Percentiles rank a stretch among this genome's conserved stretches.
phyloP scores from a whole-genome alignment of 2,329 filamentous ascomycete genomes.

The Juglanconis juglandina region DNA sequence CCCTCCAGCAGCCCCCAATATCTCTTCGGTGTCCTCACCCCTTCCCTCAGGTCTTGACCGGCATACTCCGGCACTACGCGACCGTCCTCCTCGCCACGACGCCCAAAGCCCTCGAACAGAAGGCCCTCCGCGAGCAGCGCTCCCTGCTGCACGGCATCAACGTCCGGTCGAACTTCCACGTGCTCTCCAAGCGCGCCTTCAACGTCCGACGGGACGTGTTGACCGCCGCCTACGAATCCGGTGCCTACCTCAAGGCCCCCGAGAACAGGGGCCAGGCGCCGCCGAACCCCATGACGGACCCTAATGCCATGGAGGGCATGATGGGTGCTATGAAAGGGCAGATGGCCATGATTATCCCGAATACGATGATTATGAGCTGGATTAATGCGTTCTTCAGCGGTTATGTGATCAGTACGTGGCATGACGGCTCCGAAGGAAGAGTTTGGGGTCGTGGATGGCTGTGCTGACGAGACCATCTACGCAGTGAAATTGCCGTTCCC shows the following conservation, averaged over 20 bases:
- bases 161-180: constrained; percentile 77
- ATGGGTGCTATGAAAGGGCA: constrained; percentile 99
- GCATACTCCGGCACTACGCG: constrained; percentile 93
- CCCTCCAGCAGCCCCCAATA: constrained; percentile 1
- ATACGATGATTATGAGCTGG: constrained; percentile 99
- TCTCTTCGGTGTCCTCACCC: not conserved
- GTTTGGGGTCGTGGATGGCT: not conserved
- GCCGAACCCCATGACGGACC: constrained; percentile 92
- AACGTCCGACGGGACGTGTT: constrained; percentile 76
- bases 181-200: constrained; percentile 75
- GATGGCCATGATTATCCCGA: constrained; percentile 99
- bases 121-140: constrained; percentile 80
- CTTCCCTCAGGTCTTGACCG: constrained; percentile 70
- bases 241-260: constrained; percentile 85
- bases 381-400: constrained; percentile 99
- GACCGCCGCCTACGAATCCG: constrained; percentile 76
- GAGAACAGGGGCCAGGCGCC: constrained; percentile 81
- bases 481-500: constrained; percentile 94
- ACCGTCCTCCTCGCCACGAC: constrained; percentile 82
- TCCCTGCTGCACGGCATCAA: constrained; percentile 79
- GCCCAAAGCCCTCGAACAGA: constrained; percentile 77
- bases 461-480: constrained; percentile 19
- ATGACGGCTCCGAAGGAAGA: not conserved
- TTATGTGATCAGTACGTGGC: constrained; percentile 83
- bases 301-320: constrained; percentile 98